These are phyloP conservation scores for Yamadazyma buinensis DNA, from an alignment of 1,139 yeast species.

Conservation along the genomic window DNA sequence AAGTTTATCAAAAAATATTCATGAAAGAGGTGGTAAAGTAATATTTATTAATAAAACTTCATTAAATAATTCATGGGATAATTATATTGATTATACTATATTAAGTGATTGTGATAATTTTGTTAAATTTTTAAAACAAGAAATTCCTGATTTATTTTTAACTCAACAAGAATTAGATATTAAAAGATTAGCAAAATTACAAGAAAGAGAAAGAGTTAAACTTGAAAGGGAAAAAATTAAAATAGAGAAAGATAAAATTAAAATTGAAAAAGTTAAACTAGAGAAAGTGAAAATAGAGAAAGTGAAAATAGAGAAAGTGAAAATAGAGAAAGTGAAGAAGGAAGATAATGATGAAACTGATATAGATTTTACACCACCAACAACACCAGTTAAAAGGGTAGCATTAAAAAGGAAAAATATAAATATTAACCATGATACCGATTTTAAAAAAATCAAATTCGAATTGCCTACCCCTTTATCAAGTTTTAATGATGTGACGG, in stretches of 20 bases:
- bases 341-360: slow-evolving; percentile 3
- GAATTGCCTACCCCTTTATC: slow-evolving; percentile 21
- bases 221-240: slow-evolving; percentile 5
- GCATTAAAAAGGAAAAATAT: slow-evolving; percentile 15
- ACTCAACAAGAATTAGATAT: slow-evolving; percentile 51
- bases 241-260: slow-evolving; percentile 4
- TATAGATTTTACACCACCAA: slow-evolving; percentile 18
- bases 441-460: slow-evolving; percentile 10
- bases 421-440: slow-evolving; percentile 6
- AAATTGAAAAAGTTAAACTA: slow-evolving; percentile 3
- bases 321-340: slow-evolving; percentile 4
- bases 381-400: slow-evolving; percentile 17
- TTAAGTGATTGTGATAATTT: slow-evolving; percentile 80
- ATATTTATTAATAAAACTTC: slow-evolving; percentile 59
- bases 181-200: slow-evolving; percentile 27
- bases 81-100: slow-evolving; percentile 66
- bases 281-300: slow-evolving; percentile 12
- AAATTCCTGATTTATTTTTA: slow-evolving; percentile 57
- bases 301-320: slow-evolving; percentile 7
- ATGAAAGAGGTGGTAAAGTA: slow-evolving; percentile 58
- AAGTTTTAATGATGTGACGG: slow-evolving; percentile 16
- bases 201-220: slow-evolving; percentile 10
- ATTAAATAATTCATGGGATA: slow-evolving; percentile 51
- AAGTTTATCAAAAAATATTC: slow-evolving; percentile 54
- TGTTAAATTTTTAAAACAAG: slow-evolving; percentile 49